Conservation (phyloP, 176 grass and related monocot species). For the Triticum dicoccoides region DNA sequence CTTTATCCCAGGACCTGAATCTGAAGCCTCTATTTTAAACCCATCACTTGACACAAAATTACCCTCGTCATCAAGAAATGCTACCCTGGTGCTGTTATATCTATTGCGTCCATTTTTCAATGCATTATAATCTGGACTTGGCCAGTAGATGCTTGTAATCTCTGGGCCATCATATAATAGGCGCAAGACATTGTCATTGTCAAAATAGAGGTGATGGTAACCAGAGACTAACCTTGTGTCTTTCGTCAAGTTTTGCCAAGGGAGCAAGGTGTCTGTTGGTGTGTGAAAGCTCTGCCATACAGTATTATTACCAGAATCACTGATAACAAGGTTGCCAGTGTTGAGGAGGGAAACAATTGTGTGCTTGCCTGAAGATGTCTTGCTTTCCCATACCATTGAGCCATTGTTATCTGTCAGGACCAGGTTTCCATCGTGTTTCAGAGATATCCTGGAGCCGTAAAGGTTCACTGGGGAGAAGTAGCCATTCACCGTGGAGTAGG, state of each 20-base stretch:
- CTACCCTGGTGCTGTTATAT: constrained; percentile 50
- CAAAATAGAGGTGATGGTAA: constrained; percentile 54
- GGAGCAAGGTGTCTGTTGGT: constrained; percentile 48
- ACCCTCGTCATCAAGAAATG: constrained; percentile 46
- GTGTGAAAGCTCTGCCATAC: constrained; percentile 54
- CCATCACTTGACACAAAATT: constrained; percentile 50
- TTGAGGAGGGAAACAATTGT: constrained; percentile 44
- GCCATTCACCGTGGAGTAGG: constrained; percentile 22
- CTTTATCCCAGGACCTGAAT: constrained; percentile 49
- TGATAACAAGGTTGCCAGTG: constrained; percentile 57
- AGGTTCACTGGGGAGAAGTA: constrained; percentile 41
- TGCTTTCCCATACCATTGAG: constrained; percentile 54
- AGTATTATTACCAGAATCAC: constrained; percentile 20
- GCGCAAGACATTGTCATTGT: constrained; percentile 58
- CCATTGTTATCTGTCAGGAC: constrained; percentile 52
- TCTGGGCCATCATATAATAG: constrained; percentile 43
- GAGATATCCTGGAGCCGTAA: constrained; percentile 40
- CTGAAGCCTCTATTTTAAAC: constrained; percentile 42
- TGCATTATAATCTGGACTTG: constrained; percentile 30
- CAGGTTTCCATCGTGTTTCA: constrained; percentile 52
- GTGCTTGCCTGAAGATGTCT: constrained; percentile 28
- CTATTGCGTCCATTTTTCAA: constrained; percentile 27
- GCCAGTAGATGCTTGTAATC: constrained; percentile 67
- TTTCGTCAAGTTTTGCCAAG: constrained; percentile 41
- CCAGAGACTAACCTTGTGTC: constrained; percentile 42